Evolutionary conservation across 176 grass and related monocot genomes (phyloP).

Genomic region (Rhipidocladum racemiflorum): DNA sequence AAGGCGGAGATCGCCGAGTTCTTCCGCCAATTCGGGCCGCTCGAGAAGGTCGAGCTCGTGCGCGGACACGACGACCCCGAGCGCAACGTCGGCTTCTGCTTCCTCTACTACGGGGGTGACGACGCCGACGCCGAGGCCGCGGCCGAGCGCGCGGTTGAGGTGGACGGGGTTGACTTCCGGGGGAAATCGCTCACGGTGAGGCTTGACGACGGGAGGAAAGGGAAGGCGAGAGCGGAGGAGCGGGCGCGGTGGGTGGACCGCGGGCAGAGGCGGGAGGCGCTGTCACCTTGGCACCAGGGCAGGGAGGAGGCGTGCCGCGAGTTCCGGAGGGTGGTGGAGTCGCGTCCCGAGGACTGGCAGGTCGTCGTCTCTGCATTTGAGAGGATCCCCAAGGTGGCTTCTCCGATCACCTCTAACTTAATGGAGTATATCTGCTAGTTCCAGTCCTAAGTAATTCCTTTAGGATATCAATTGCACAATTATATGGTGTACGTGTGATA

Average conservation of each 20-base stretch:
- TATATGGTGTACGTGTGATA: neutral
- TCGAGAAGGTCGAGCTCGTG: constrained; percentile 82
- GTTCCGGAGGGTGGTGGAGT: constrained; percentile 69
- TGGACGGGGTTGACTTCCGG: constrained; percentile 81
- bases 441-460: neutral
- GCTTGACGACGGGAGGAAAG: constrained; percentile 75
- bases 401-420: neutral
- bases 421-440: neutral
- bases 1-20: constrained; percentile 79
- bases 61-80: constrained; percentile 67
- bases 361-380: constrained; percentile 86
- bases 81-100: constrained; percentile 89
- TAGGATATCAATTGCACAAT: neutral
- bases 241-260: constrained; percentile 50
- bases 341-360: constrained; percentile 80
- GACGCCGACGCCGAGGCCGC: constrained; percentile 56
- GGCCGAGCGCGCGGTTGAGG: constrained; percentile 56
- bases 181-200: constrained; percentile 73
- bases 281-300: constrained; percentile 71
- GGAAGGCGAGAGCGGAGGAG: constrained; percentile 65
- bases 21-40: constrained; percentile 85
- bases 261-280: constrained; percentile 43
- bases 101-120: constrained; percentile 69
- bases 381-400: constrained; percentile 72
- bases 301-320: constrained; percentile 62